Base-by-base conservation (phyloP, 139 green algal genomes). In the Tetraselmis striata region DNA sequence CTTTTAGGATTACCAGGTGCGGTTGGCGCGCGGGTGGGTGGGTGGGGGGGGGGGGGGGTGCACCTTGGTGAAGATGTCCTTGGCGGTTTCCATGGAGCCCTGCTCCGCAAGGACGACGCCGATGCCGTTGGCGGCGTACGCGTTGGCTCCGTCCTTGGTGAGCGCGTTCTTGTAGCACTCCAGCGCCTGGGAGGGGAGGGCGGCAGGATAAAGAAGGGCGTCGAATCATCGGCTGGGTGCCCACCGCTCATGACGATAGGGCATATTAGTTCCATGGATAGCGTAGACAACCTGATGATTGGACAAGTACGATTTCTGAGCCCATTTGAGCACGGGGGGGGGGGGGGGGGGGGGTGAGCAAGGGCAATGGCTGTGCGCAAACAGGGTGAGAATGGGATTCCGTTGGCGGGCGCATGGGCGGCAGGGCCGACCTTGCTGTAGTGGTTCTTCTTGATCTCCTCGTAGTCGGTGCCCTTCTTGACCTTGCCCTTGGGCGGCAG, bases 101-200 rank as follows among this genome's bases (percentile, higher is more conserved):
- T 90, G 67, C 85, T 97, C 94, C 26, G 93, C 95, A 59, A 98
- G 87, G n/a, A 94, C 89, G 22, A 90, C 93, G 1, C 91, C 95
- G 25, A 97, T 31, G 22, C 95, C 95, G 59, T 98, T 97, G 29
- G 93, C 95, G 0, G 95, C 95, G 77, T 92, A 98, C 76, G 94
- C 84, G 82, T 96, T 96, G 86, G 82, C 78, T 1, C 84, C 80
- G 59, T 93, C 86, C 32, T 80, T 79, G n/a, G 87, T 79, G 2
- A 96, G 86, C 67, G 94, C 90, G 0, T 80, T 28, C 2, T 81
- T 83, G 84, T 91, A 96, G 76, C 88, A 74, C 18, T 90, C 85
- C 77, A 93, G 76, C 1, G 90, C 91, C 83, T 93, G 85, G 29
- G 28, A 83, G 31, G 58, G 83, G 79, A n/a, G 58, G 28, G 28